These are phyloP conservation scores for Jatropha podagrica DNA, from an alignment of 441 rosid species.

Conservation along the genomic window DNA sequence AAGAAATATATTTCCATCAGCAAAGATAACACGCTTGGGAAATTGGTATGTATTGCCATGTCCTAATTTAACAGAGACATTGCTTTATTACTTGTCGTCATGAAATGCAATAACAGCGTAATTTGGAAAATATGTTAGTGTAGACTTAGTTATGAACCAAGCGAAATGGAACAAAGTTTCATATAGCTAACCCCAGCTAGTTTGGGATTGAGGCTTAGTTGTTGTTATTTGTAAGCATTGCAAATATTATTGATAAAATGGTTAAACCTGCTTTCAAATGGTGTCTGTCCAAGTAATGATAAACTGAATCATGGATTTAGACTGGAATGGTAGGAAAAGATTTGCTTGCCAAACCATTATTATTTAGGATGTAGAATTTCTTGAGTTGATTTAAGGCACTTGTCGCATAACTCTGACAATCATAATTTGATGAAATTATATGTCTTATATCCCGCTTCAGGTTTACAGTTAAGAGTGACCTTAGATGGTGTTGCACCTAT, in stretches of 20 bases:
- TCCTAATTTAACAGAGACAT: conserved; percentile 12
- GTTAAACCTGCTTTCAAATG: conserved; percentile 3
- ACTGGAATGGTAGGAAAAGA: background rate
- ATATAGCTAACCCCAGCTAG: too few species aligned
- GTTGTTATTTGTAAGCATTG: background rate
- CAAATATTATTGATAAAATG: background rate
- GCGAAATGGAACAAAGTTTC: too few species aligned
- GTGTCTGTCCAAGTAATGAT: conserved; percentile 4
- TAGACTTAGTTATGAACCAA: background rate
- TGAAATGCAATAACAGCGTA: conserved; percentile 10
- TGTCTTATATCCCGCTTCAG: conserved; percentile 32
- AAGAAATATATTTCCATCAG: conserved; percentile 53
- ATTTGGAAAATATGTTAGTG: background rate
- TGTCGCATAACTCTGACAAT: background rate
- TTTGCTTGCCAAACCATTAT: background rate
- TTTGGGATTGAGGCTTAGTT: too few species aligned
- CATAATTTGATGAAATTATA: conserved; percentile 6
- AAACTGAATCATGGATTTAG: conserved; percentile 10
- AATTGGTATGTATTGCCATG: conserved; percentile 52
- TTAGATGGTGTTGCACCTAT: conserved; percentile 71
- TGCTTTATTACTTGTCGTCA: conserved; percentile 13
- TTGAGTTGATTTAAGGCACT: background rate
- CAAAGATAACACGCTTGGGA: conserved; percentile 64
- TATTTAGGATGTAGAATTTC: conserved; percentile 9
- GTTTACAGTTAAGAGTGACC: conserved; percentile 62